Evolutionary conservation across 257 asterid genomes (phyloP).

Genomic region (Ilex aquifolium): DNA sequence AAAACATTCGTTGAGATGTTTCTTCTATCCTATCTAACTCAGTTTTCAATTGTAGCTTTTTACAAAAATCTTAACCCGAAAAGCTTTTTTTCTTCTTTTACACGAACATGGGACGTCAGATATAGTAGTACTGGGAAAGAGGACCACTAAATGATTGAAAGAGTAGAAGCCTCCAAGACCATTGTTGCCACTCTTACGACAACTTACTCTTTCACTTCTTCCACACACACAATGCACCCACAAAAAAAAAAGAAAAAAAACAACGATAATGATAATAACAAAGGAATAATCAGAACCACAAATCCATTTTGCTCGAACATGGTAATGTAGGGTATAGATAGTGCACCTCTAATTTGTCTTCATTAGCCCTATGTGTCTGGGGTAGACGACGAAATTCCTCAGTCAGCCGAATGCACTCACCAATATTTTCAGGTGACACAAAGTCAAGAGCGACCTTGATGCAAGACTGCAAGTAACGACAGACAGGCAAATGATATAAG

Average conservation of each 20-base stretch:
- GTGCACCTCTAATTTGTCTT: constrained; percentile 69
- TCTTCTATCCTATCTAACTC: too few relatives aligned
- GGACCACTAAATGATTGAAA: too few relatives aligned
- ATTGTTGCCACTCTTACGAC: too few relatives aligned
- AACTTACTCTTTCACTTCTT: too few relatives aligned
- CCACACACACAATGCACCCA: not conserved
- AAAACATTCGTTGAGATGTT: too few relatives aligned
- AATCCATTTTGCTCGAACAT: not conserved
- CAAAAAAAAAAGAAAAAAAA: not conserved
- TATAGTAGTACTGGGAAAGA: too few relatives aligned
- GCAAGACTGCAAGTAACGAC: constrained; percentile 46
- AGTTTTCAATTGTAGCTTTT: too few relatives aligned
- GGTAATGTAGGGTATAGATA: too few relatives aligned
- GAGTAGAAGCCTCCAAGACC: too few relatives aligned
- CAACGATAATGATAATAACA: not conserved
- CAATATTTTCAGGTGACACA: constrained; percentile 69
- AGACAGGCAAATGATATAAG: constrained; percentile 9
- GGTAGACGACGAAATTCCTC: constrained; percentile 70
- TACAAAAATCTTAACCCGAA: too few relatives aligned
- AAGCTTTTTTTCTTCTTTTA: too few relatives aligned
- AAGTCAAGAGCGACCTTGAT: constrained; percentile 73
- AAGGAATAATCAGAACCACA: not conserved
- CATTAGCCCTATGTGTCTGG: constrained; percentile 48
- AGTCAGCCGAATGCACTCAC: constrained; percentile 55
- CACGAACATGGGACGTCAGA: too few relatives aligned